Evolutionary conservation across 2,329 filamentous ascomycete species (phyloP), one percentile per base, ranked within the genome.

Genomic region (Xylogone sp.): DNA sequence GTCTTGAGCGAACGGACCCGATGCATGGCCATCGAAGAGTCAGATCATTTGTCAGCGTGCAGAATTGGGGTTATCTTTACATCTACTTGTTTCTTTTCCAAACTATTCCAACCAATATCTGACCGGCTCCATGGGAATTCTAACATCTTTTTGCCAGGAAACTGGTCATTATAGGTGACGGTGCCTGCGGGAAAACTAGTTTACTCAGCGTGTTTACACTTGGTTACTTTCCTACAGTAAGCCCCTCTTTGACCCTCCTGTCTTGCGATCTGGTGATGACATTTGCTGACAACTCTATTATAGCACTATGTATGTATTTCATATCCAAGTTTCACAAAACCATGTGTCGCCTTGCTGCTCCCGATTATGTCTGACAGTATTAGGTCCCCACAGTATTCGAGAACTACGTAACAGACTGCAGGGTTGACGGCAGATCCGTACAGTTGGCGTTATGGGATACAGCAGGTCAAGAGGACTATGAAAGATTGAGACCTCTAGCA

Each of bases 381-480:
- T 82, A 91, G 86, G 92, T 96, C 48, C 94, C 94, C 1, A 99
- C 94, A 45, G 94, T 99, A 34, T 99, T 99, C 71, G 94, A 99
- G 69, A 99, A 99, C 75, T 99, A 99, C 67, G 94, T 99, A 59
- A 99, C 94, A 62, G 94, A 99, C 74, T 99, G 94, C 73, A 83
- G 93, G 74, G 94, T 99, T 54, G 94, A 99, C 69, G 94, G 94
- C 65, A 96, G 96, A 70, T 96, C 90, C n/a, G 94, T 99, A 39
- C 94, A 99, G 75, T 80, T 99, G 57, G 94, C 94, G 48, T 77
- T 99, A 63, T 99, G 94, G 94, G 94, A 99, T 84, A 99, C 94
- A n/a, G 94, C 94, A 48, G 94, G 94, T 54, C 94, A 99, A 72
- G 94, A 99, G 79, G 94, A 99, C 69, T 99, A 99, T 70, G 94